phyloP scores from a whole-genome alignment of 2,329 filamentous ascomycete species.

The Thermothelomyces thermophilus region DNA sequence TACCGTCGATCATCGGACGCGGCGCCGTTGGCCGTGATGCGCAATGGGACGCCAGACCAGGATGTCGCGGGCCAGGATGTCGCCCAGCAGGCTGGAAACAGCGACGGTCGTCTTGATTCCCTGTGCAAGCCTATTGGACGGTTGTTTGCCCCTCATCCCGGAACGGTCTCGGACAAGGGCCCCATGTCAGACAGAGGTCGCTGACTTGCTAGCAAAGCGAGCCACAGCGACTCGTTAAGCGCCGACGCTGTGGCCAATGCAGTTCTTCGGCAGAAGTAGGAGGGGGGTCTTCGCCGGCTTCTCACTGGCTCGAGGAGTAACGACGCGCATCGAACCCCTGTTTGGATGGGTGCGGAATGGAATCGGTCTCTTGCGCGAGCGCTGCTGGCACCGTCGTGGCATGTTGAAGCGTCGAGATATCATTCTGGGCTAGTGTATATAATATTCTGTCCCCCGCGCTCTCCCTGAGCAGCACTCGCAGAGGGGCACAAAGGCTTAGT shows the following conservation, averaged over 20 bases:
- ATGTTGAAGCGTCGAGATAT: not conserved
- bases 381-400: not conserved
- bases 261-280: conserved; percentile 32
- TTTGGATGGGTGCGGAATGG: conserved; percentile 14
- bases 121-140: conserved; percentile 16
- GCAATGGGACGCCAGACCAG: not conserved
- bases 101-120: conserved; percentile 2
- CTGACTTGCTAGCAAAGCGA: conserved; percentile 32
- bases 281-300: conserved; percentile 20
- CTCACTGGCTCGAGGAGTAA: conserved; percentile 30
- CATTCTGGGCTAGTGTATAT: too few species aligned
- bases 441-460: too few species aligned
- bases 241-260: conserved; percentile 46
- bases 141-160: conserved; percentile 5
- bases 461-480: too few species aligned
- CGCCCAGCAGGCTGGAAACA: conserved; percentile 24
- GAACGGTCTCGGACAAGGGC: conserved; percentile 9
- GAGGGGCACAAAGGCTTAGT: too few species aligned
- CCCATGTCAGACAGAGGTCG: conserved; percentile 9
- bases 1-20: not conserved
- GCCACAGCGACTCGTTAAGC: conserved; percentile 39
- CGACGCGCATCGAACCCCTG: conserved; percentile 31
- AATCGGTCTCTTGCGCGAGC: conserved; percentile 7
- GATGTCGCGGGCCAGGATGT: conserved; percentile 10
- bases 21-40: too few species aligned